Conservation (phyloP, 2,329 filamentous ascomycete genomes). For the Gliomastix tumulicola region DNA sequence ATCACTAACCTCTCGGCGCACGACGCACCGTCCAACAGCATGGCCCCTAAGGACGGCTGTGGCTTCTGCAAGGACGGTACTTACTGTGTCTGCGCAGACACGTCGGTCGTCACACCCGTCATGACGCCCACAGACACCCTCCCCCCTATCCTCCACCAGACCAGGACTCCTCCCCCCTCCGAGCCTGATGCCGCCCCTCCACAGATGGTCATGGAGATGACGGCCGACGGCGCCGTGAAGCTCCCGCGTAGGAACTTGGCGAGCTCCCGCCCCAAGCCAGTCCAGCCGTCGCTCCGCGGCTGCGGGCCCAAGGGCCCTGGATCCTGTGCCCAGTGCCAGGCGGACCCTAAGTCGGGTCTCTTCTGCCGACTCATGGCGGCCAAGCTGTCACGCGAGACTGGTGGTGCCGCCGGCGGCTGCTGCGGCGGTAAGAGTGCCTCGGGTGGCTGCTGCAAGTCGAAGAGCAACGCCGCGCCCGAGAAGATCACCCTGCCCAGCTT, state of each 20-base stretch:
- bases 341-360: constrained; percentile 71
- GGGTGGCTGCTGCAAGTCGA: constrained; percentile 57
- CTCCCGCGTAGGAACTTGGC: constrained; percentile 35
- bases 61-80: constrained; percentile 80
- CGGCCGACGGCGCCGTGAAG: constrained; percentile 53
- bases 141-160: constrained; percentile 36
- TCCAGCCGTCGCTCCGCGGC: constrained; percentile 21
- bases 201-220: constrained; percentile 49
- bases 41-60: constrained; percentile 56
- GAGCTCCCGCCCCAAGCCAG: constrained; percentile 14
- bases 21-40: background rate
- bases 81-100: constrained; percentile 74
- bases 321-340: constrained; percentile 70
- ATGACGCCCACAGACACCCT: constrained; percentile 30
- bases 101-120: constrained; percentile 30
- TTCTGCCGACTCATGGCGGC: constrained; percentile 79
- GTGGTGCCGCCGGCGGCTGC: constrained; percentile 41
- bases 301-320: constrained; percentile 67
- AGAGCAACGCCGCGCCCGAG: constrained; percentile 11
- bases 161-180: constrained; percentile 50
- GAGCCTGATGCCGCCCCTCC: constrained; percentile 49
- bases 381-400: constrained; percentile 40
- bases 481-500: constrained; percentile 27
- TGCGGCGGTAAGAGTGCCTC: constrained; percentile 54
- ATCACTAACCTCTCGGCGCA: background rate